Evolutionary conservation across 345 rosid species (phyloP), one percentile per base, ranked within the genome.

Genomic region (Triadica sebifera): DNA sequence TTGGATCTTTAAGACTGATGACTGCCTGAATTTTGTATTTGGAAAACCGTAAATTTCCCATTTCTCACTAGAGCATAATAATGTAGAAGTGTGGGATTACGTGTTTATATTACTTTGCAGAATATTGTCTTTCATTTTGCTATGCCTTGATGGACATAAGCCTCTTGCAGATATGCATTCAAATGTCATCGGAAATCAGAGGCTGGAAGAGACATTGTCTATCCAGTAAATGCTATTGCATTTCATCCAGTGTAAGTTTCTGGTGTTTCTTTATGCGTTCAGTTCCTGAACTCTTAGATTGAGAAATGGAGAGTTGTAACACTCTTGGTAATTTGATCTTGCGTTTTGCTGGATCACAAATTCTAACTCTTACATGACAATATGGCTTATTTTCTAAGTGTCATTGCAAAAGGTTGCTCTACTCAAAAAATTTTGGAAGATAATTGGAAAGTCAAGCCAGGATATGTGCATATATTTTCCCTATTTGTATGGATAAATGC

Each of bases 181-280:
- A 96, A 96, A 85, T 93, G 99, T 73, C 99, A 96, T 80, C 86
- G 99, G 62, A 93, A 96, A 85, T 87, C 98, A 39, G 98, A 93
- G 87, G 98, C 96, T 58, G 99, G 98, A 81, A 85, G 89, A 74
- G 99, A 93, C 85, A 88, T 96, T 67, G 97, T 93, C 62, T 89
- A 91, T 87, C 96, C 98, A 51, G 98, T 93, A 56, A 96, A 93
- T 82, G 93, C 98, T 72, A 90, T 96, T 65, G 99, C 97, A 29
- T 93, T 91, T 85, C 99, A 93, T 71, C 99, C 99, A 61, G 89
- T 96, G 99, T 95, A 83, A 91, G 99, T 84, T 68, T 74, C 74
- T 70, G 25, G 15, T 19, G 56, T 8, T 61, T 38, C 72, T 37
- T 19, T n/a, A 3, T 46, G 37, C 51, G 16, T 43, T 58, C 25